A percentile compares a stretch with the other conserved stretches of the same genome.
Conservation (phyloP, 306 rosid species). For the Urtica urens region DNA sequence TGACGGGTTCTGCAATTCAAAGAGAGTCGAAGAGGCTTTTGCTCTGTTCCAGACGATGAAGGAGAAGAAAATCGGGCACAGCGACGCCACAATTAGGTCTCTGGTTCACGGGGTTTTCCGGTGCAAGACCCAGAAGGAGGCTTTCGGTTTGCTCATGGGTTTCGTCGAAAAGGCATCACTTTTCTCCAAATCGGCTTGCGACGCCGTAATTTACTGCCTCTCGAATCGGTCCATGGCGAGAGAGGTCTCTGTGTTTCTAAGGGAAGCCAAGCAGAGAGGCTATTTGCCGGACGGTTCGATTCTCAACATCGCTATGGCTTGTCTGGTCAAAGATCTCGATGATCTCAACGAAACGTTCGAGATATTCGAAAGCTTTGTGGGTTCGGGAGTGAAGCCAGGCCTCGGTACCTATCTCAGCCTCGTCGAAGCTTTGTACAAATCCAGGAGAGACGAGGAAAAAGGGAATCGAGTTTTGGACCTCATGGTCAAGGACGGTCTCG, state of each 20-base stretch:
- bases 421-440: slow-evolving; percentile 46
- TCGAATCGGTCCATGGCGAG: slow-evolving; percentile 41
- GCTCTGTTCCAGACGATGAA: slow-evolving; percentile 54
- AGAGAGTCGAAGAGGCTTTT: slow-evolving; percentile 65
- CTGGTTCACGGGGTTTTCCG: slow-evolving; percentile 67
- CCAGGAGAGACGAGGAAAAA: slow-evolving; percentile 26
- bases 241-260: slow-evolving; percentile 39
- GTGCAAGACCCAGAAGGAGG: slow-evolving; percentile 45
- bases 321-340: slow-evolving; percentile 50
- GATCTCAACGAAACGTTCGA: slow-evolving; percentile 33
- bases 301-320: slow-evolving; percentile 48
- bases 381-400: slow-evolving; percentile 44
- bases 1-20: slow-evolving; percentile 70
- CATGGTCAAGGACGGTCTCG: slow-evolving; percentile 42
- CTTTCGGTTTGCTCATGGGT: slow-evolving; percentile 36
- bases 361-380: slow-evolving; percentile 36
- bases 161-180: slow-evolving; percentile 34
- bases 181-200: slow-evolving; percentile 44
- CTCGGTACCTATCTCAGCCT: slow-evolving; percentile 46
- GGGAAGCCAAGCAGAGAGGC: slow-evolving; percentile 34
- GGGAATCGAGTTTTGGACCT: slow-evolving; percentile 37
- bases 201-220: slow-evolving; percentile 56
- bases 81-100: slow-evolving; percentile 67
- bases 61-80: slow-evolving; percentile 41
- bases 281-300: slow-evolving; percentile 43